phyloP scores from a whole-genome alignment of 208 protist species.

The Leishmania tarentolae region DNA sequence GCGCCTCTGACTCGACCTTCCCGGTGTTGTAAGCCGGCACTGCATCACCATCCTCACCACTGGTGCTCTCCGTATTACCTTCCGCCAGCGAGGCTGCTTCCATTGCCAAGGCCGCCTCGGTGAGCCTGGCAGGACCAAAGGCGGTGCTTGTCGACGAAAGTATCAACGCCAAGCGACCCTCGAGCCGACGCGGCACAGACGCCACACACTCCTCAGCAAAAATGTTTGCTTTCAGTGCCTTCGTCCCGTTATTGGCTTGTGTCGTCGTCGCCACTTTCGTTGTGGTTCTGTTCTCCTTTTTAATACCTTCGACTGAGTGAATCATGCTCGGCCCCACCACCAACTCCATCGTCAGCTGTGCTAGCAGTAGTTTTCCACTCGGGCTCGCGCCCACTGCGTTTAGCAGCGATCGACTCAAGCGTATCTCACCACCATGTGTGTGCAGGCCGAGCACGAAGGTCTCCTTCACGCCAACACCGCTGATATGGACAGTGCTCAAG shows the following conservation, averaged over 20 bases:
- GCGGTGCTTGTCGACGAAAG: conserved; percentile 11
- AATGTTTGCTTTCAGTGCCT: conserved; percentile 28
- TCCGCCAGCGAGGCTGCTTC: neutral
- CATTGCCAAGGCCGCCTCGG: conserved; percentile 14
- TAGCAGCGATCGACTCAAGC: conserved; percentile 48
- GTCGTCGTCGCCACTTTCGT: neutral
- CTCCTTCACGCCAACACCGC: conserved; percentile 61
- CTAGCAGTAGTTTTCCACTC: conserved; percentile 55
- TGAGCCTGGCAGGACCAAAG: conserved; percentile 6
- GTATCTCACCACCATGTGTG: conserved; percentile 64
- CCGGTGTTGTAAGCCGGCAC: neutral
- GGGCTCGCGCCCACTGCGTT: conserved; percentile 30
- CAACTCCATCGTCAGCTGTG: conserved; percentile 60
- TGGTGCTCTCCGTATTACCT: neutral
- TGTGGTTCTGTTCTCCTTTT: neutral
- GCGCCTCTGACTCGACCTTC: conserved; percentile 7
- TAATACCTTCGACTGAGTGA: conserved; percentile 5
- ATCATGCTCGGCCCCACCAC: conserved; percentile 36
- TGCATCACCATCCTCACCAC: conserved; percentile 5
- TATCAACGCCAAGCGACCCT: conserved; percentile 39
- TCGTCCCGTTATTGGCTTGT: conserved; percentile 3
- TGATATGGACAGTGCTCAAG: conserved; percentile 37
- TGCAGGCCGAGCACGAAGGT: conserved; percentile 44
- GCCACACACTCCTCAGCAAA: conserved; percentile 41
- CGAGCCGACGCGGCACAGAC: conserved; percentile 41